These are phyloP conservation scores for Wickerhamomyces ciferrii DNA, from an alignment of 805 yeast genomes.

Conservation along the genomic window DNA sequence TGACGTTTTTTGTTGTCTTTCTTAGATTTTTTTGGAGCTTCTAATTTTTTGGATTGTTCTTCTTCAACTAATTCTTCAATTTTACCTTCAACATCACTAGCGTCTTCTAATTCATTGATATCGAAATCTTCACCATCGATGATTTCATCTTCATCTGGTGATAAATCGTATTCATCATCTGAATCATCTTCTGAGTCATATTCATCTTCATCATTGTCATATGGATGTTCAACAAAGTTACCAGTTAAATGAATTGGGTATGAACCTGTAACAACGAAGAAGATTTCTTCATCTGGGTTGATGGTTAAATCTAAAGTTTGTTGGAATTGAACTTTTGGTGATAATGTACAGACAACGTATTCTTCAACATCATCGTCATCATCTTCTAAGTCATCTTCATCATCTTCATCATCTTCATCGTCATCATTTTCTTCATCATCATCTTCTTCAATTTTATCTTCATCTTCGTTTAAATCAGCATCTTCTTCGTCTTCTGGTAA, in stretches of 20 bases:
- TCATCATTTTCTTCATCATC: conserved; percentile 36
- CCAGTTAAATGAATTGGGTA: conserved; percentile 91
- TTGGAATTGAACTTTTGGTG: conserved; percentile 81
- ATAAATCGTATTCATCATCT: conserved; percentile 57
- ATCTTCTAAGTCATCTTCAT: conserved; percentile 51
- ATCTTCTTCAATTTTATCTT: conserved; percentile 22
- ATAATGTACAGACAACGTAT: conserved; percentile 80
- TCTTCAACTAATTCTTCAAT: conserved; percentile 70
- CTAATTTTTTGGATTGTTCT: conserved; percentile 38
- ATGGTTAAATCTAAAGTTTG: conserved; percentile 88
- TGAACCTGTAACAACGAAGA: conserved; percentile 93
- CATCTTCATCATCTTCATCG: conserved; percentile 45
- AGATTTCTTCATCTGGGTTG: conserved; percentile 89
- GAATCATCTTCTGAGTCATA: conserved; percentile 36
- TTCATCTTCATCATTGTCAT: conserved; percentile 58
- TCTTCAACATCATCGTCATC: conserved; percentile 79
- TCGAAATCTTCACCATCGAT: conserved; percentile 33
- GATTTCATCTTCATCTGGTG: conserved; percentile 74
- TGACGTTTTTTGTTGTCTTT: conserved; percentile 28
- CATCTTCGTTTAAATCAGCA: conserved; percentile 34
- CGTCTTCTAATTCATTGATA: conserved; percentile 46
- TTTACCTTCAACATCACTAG: conserved; percentile 64
- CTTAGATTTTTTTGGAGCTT: conserved; percentile 26
- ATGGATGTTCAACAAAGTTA: conserved; percentile 95
- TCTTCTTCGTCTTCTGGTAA: conserved; percentile 41